Conservation (phyloP, 768 basidiomycete species). For the Amanita brunnescens region DNA sequence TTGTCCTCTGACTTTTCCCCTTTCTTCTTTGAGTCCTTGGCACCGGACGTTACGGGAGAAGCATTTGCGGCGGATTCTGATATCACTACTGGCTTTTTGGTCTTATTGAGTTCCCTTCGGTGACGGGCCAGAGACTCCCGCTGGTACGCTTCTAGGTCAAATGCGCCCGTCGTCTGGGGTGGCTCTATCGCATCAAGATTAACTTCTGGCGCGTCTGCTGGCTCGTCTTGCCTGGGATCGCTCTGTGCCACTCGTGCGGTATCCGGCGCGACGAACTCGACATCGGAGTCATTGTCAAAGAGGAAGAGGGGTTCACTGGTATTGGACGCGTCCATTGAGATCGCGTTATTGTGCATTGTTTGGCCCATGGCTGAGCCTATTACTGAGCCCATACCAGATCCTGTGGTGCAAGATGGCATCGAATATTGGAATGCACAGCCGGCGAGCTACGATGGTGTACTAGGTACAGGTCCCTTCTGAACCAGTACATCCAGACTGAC, state of each 20-base stretch:
- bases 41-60: background rate
- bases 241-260: slow-evolving; percentile 6
- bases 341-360: slow-evolving; percentile 37
- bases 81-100: slow-evolving; percentile 22
- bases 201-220: slow-evolving; percentile 21
- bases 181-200: background rate
- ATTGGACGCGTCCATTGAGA: slow-evolving; percentile 32
- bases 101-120: slow-evolving; percentile 42
- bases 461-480: slow-evolving; percentile 36
- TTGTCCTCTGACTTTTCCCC: slow-evolving; percentile 18
- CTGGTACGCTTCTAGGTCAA: slow-evolving; percentile 5
- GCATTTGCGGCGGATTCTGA: slow-evolving; percentile 31
- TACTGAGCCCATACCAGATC: slow-evolving; percentile 24
- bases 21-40: slow-evolving; percentile 5
- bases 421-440: slow-evolving; percentile 81
- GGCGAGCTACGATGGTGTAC: slow-evolving; percentile 79
- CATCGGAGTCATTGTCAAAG: slow-evolving; percentile 55
- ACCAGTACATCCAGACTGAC: slow-evolving; percentile 8
- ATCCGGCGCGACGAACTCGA: slow-evolving; percentile 31
- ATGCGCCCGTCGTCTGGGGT: background rate
- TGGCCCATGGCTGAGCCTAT: slow-evolving; percentile 10
- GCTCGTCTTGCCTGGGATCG: slow-evolving; percentile 17
- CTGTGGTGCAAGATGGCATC: slow-evolving; percentile 69
- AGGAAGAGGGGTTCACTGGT: slow-evolving; percentile 46
- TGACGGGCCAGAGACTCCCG: slow-evolving; percentile 33